Conservation (phyloP, 2,329 filamentous ascomycete species). For the Exophiala mesophila region DNA sequence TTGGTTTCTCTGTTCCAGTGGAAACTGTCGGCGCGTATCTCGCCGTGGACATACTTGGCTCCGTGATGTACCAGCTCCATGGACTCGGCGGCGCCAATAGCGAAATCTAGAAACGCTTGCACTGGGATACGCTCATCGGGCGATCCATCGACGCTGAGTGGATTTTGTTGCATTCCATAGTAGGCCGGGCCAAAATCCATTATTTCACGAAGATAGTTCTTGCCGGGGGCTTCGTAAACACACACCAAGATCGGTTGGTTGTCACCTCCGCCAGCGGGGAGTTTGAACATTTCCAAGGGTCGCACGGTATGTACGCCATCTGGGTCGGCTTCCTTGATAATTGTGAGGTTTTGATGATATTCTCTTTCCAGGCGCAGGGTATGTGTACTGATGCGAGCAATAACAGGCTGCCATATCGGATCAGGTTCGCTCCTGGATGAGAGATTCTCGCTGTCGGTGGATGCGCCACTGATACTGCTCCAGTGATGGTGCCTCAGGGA, state of each 20-base stretch:
- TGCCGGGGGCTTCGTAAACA: constrained; percentile 74
- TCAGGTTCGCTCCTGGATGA: constrained; percentile 38
- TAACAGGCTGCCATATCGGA: constrained; percentile 54
- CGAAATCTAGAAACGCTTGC: constrained; percentile 79
- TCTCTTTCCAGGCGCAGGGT: constrained; percentile 78
- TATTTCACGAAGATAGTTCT: constrained; percentile 65
- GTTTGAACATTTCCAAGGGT: constrained; percentile 71
- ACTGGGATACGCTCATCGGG: constrained; percentile 62
- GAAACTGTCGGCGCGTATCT: constrained; percentile 85
- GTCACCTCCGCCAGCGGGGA: constrained; percentile 65
- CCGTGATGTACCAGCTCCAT: constrained; percentile 88
- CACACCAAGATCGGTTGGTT: constrained; percentile 68
- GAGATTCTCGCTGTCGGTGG: constrained; percentile 40
- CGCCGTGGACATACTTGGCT: constrained; percentile 79
- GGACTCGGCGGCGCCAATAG: constrained; percentile 79
- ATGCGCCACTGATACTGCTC: constrained; percentile 48
- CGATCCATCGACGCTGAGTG: constrained; percentile 36
- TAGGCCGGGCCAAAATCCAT: constrained; percentile 69
- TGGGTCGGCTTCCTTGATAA: constrained; percentile 67
- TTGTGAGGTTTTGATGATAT: constrained; percentile 72
- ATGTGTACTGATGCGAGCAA: constrained; percentile 79
- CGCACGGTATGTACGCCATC: constrained; percentile 70
- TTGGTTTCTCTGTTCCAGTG: constrained; percentile 71
- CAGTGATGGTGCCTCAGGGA: constrained; percentile 41
- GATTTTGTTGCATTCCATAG: constrained; percentile 54